These are phyloP conservation scores for Dichotomopilus funicola DNA, from an alignment of 2,329 filamentous ascomycete genomes.

Conservation along the genomic window DNA sequence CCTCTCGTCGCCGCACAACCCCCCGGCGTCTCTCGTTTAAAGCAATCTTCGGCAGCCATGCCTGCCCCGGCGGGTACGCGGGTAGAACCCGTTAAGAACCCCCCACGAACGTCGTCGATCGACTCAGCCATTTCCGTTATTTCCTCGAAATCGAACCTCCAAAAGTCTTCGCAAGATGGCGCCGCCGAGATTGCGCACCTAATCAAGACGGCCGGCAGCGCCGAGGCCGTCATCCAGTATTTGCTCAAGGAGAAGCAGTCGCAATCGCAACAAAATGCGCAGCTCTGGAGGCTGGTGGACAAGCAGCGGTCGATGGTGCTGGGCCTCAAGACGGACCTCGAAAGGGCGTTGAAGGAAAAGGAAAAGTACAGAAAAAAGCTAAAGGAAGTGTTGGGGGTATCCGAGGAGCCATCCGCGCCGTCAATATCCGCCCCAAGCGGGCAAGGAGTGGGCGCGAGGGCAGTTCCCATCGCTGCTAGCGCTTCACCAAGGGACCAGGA, in stretches of 20 bases:
- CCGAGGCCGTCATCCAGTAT: conserved; percentile 83
- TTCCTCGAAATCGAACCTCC: conserved; percentile 53
- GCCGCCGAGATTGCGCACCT: conserved; percentile 69
- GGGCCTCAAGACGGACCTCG: conserved; percentile 89
- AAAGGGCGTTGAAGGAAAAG: conserved; percentile 86
- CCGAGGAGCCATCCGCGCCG: conserved; percentile 27
- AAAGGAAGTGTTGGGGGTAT: conserved; percentile 59
- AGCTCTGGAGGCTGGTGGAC: conserved; percentile 92
- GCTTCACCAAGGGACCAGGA: conserved; percentile 28
- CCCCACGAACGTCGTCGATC: conserved; percentile 75
- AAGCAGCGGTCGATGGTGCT: conserved; percentile 93
- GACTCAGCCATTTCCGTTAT: conserved; percentile 85
- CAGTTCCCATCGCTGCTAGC: conserved; percentile 15
- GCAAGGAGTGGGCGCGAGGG: conserved; percentile 13
- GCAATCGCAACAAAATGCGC: conserved; percentile 79
- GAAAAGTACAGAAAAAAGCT: conserved; percentile 87
- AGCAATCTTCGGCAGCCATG: conserved; percentile 36
- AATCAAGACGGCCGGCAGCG: conserved; percentile 77
- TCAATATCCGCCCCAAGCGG: conserved; percentile 13
- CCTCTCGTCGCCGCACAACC: conserved; percentile 38
- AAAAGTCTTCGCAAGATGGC: conserved; percentile 53
- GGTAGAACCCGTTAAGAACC: conserved; percentile 34
- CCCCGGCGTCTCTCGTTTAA: conserved; percentile 34
- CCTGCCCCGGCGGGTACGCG: conserved; percentile 39
- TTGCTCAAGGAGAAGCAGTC: conserved; percentile 87